A percentile compares a stretch with the other conserved stretches of the same genome.
Conservation (phyloP, 495 filamentous ascomycete species). For the Neurospora terricola region DNA sequence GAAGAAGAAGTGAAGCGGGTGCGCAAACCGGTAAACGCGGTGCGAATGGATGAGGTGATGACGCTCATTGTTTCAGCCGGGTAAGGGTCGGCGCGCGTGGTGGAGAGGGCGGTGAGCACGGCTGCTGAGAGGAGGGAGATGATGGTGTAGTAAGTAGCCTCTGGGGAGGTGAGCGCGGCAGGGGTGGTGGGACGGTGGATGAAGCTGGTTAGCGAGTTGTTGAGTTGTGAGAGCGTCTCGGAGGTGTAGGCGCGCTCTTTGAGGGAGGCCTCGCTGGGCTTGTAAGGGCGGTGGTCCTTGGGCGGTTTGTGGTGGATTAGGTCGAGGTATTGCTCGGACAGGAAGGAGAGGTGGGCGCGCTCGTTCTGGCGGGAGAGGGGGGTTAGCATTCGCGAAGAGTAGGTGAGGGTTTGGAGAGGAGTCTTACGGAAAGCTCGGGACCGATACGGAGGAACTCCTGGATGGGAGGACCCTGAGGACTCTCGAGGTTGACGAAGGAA, state of each 20-base stretch:
- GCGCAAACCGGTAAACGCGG: constrained; percentile 14
- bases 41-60: constrained; percentile 7
- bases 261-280: constrained; percentile 19
- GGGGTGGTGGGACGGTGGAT: constrained; percentile 11
- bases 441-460: constrained; percentile 31
- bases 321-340: constrained; percentile 35
- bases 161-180: constrained; percentile 13
- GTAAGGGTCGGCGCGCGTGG: constrained; percentile 10
- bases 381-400: background rate
- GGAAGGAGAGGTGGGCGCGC: constrained; percentile 29
- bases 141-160: constrained; percentile 18
- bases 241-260: constrained; percentile 27
- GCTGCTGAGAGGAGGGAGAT: constrained; percentile 19
- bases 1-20: constrained; percentile 6
- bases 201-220: constrained; percentile 23
- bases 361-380: constrained; percentile 6
- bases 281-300: constrained; percentile 33
- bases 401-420: background rate
- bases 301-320: constrained; percentile 30
- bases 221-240: constrained; percentile 17
- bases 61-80: constrained; percentile 6
- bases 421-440: constrained; percentile 28
- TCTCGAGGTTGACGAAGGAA: constrained; percentile 32
- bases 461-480: constrained; percentile 19
- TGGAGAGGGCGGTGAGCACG: constrained; percentile 14